A percentile compares a stretch with the other conserved stretches of the same genome.
Conservation (phyloP, 129 eudicot genomes). For the Deinandra increscens region DNA sequence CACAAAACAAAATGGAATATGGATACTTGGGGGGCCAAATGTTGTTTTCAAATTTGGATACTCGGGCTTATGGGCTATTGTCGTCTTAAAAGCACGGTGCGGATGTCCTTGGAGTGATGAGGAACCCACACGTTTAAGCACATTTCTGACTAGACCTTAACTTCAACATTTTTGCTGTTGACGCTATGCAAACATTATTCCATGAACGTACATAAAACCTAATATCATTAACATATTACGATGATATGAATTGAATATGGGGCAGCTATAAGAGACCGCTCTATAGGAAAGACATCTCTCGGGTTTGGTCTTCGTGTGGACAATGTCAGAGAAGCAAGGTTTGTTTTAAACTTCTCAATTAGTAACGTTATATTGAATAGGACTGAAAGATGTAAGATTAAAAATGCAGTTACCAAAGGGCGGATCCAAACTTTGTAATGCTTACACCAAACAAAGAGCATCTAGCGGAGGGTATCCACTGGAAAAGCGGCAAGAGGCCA, state of each 20-base stretch:
- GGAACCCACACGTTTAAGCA: not conserved
- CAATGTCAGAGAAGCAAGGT: constrained; percentile 86
- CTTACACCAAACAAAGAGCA: constrained; percentile 81
- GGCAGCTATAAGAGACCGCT: constrained; percentile 75
- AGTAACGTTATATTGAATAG: no score
- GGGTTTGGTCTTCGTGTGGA: constrained; percentile 83
- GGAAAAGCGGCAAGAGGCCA: constrained; percentile 70
- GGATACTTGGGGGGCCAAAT: not conserved
- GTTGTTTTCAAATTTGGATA: not conserved
- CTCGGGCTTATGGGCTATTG: not conserved
- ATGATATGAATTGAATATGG: not conserved
- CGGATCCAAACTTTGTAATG: constrained; percentile 83
- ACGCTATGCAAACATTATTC: not conserved
- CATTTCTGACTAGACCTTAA: no score
- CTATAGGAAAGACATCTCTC: constrained; percentile 51
- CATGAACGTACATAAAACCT: not conserved
- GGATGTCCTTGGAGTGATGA: not conserved
- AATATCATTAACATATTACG: not conserved
- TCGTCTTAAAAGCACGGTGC: not conserved
- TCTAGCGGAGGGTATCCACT: constrained; percentile 71
- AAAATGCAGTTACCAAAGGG: constrained; percentile 71
- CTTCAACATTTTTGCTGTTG: not conserved
- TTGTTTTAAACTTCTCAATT: constrained; percentile 10
- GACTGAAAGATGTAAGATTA: not conserved
- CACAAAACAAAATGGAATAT: no score